These are phyloP conservation scores for Anisodus tanguticus DNA, from an alignment of 257 asterid species.

Conservation along the genomic window DNA sequence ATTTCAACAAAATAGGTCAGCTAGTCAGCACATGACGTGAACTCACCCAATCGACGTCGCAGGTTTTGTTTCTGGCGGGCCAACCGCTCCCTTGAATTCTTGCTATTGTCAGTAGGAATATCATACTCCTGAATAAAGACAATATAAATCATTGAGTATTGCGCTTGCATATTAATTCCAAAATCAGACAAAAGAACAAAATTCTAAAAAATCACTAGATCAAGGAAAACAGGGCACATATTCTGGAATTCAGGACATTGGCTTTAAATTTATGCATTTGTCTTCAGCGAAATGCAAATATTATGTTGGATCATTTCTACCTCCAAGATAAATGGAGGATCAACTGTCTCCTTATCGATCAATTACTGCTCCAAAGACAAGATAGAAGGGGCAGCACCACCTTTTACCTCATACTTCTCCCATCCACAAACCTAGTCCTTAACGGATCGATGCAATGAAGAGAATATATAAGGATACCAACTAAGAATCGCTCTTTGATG, in stretches of 20 bases:
- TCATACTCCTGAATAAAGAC: constrained; percentile 78
- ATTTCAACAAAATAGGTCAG: constrained; percentile 17
- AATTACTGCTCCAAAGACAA: neutral
- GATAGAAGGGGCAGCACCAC: neutral
- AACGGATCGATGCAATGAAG: neutral
- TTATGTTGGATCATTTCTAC: neutral
- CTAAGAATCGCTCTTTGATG: neutral
- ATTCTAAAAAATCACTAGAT: neutral
- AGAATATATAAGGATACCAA: neutral
- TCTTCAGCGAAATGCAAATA: neutral
- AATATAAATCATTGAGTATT: constrained; percentile 28
- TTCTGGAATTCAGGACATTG: constrained; percentile 16
- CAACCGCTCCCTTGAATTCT: constrained; percentile 87
- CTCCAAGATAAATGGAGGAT: neutral
- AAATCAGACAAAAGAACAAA: neutral
- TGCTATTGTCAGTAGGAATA: constrained; percentile 71
- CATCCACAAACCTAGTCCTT: neutral
- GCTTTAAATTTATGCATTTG: constrained; percentile 10
- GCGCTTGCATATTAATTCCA: neutral
- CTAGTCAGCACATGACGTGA: constrained; percentile 7
- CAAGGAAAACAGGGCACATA: neutral
- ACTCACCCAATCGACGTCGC: constrained; percentile 88
- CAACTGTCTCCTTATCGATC: neutral
- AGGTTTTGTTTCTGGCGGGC: constrained; percentile 93
- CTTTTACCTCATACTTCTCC: neutral